Conservation (phyloP, 2,329 filamentous ascomycete genomes). For the Botrytis squamosa region DNA sequence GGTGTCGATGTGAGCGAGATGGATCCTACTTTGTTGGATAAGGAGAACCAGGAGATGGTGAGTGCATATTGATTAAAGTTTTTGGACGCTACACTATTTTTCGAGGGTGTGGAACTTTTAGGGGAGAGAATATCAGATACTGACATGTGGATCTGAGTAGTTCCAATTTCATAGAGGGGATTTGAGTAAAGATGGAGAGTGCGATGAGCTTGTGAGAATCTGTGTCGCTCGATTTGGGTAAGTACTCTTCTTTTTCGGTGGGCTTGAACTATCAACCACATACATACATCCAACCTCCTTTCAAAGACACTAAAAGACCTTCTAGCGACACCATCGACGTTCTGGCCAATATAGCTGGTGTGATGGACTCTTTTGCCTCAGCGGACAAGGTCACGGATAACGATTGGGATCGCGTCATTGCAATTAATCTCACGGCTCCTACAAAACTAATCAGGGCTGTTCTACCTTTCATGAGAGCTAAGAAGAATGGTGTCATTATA, state of each 20-base stretch:
- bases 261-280: background rate
- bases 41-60: slow-evolving; percentile 23
- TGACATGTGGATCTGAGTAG: background rate
- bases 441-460: slow-evolving; percentile 48
- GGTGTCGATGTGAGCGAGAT: slow-evolving; percentile 39
- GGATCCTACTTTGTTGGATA: slow-evolving; percentile 35
- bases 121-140: background rate
- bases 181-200: slow-evolving; percentile 36
- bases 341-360: slow-evolving; percentile 47
- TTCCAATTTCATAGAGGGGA: slow-evolving; percentile 42
- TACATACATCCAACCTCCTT: background rate
- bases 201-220: slow-evolving; percentile 40
- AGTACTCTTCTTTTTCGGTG: background rate
- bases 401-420: slow-evolving; percentile 44
- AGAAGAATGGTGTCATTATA: slow-evolving; percentile 44
- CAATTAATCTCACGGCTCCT: slow-evolving; percentile 46
- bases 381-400: slow-evolving; percentile 43
- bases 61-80: background rate
- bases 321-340: slow-evolving; percentile 41
- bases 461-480: slow-evolving; percentile 43
- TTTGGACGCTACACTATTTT: background rate
- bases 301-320: background rate
- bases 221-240: slow-evolving; percentile 37
- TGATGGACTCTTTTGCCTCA: slow-evolving; percentile 45
- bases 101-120: fast-evolving